Base-by-base conservation (phyloP, 108 stramenopile species). In the Cyclostephanos invisitatus region DNA sequence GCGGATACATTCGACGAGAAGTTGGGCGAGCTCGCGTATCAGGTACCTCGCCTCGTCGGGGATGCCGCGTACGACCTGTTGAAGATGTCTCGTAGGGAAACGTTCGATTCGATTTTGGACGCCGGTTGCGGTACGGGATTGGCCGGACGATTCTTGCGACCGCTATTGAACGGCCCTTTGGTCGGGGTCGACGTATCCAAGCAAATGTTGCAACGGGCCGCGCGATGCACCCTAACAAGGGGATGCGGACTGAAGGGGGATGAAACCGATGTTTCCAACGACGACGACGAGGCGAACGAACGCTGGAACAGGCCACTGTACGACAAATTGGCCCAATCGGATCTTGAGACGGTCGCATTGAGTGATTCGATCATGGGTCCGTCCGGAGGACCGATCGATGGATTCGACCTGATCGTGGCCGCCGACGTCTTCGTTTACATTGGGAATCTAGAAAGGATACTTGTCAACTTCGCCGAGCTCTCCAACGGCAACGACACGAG, bases 81-180 rank as follows among this genome's bases (percentile, higher is more conserved):
- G n/a, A 17, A 36, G 53, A 64, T 56, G 55, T 61, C 69, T 28
- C 71, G 57, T 1, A 37, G 61, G 50, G 62, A 70, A 40, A 49
- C 58, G 32, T 86, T 64, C 75, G 51, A 25, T 3, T 73, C 83
- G 3, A 87, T 67, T 1, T 70, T 92, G 59, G 91, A 92, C 75
- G 91, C 91, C 8, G 91, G 91, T 7, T 87, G 88, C 59, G 91
- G 91, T 10, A 92, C 91, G 5, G 91, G 91, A 10, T 68, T 92
- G 20, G 88, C 86, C 2, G 91, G 91, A 5, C 77, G 87, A 47
- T 86, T 79, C 57, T 51, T 91, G 22, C 74, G 87, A 17, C 79
- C 81, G 3, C 56, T 86, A 15, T 84, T 89, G 6, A 0, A 9
- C 5, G 86, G 79, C 11, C 38, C 61, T 20, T 28, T 92, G 53